Percentiles rank a stretch among this genome's conserved stretches.
Conservation (phyloP, 1,139 yeast species). For the Hyphopichia khmerensis region DNA sequence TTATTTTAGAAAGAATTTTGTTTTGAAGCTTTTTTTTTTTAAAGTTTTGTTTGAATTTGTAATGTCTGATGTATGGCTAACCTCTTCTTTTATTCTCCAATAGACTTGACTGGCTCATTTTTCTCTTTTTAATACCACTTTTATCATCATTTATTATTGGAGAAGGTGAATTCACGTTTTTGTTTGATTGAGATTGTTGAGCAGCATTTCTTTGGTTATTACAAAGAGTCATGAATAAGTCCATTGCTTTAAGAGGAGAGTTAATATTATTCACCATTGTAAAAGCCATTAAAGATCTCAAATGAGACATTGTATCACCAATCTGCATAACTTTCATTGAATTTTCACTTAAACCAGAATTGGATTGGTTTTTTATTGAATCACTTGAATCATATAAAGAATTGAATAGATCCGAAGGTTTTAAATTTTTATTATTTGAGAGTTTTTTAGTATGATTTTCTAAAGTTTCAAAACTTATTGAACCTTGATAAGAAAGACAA, state of each 20-base stretch:
- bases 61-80: neutral
- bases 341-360: slow-evolving; percentile 62
- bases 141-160: neutral
- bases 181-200: neutral
- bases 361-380: slow-evolving; percentile 22
- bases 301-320: slow-evolving; percentile 71
- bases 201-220: slow-evolving; percentile 14
- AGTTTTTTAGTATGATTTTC: slow-evolving; percentile 11
- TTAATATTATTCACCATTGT: slow-evolving; percentile 40
- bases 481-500: slow-evolving; percentile 31
- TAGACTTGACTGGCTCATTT: slow-evolving; percentile 10
- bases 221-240: slow-evolving; percentile 41
- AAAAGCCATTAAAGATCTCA: slow-evolving; percentile 63
- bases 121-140: slow-evolving; percentile 21
- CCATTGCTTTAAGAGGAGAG: slow-evolving; percentile 64
- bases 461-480: slow-evolving; percentile 10
- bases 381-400: slow-evolving; percentile 22
- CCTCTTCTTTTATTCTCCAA: neutral
- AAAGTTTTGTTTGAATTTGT: too few relatives aligned
- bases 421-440: neutral
- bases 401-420: slow-evolving; percentile 18
- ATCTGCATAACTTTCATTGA: slow-evolving; percentile 72
- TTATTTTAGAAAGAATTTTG: too few relatives aligned
- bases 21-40: too few relatives aligned
- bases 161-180: slow-evolving; percentile 1